A percentile compares a stretch with the other conserved stretches of the same genome.
Conservation (phyloP, 164 flowering plant species). For the Aristolochia contorta region DNA sequence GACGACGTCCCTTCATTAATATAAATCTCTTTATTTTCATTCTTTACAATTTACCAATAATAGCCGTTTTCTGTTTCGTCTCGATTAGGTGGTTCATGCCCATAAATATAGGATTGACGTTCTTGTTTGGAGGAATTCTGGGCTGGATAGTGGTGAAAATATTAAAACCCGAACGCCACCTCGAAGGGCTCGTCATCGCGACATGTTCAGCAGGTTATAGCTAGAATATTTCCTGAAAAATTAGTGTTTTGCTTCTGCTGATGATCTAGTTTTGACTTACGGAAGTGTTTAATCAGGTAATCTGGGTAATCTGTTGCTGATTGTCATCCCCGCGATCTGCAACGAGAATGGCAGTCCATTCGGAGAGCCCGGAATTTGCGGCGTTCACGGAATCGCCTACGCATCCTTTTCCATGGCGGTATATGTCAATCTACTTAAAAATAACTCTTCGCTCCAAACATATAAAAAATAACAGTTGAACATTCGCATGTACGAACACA, state of each 20-base stretch:
- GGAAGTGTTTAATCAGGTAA: constrained; percentile 36
- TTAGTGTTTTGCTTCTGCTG: not conserved
- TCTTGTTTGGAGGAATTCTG: constrained; percentile 59
- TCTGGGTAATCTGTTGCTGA: constrained; percentile 75
- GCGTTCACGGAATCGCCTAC: constrained; percentile 58
- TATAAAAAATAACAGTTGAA: no score
- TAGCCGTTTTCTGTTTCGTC: not conserved
- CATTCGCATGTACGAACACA: no score
- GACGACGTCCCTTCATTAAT: not conserved
- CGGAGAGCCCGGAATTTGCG: constrained; percentile 37
- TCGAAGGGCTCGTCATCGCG: constrained; percentile 75
- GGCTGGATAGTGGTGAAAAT: constrained; percentile 83
- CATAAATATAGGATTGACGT: constrained; percentile 62
- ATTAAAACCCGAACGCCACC: constrained; percentile 52
- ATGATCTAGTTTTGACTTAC: not conserved
- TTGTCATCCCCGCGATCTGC: constrained; percentile 82
- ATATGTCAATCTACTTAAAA: constrained; percentile 3
- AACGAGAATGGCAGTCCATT: constrained; percentile 67
- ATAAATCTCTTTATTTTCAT: not conserved
- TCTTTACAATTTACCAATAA: not conserved
- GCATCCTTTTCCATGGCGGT: constrained; percentile 98
- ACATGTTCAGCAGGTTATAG: constrained; percentile 62
- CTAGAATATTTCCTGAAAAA: not conserved
- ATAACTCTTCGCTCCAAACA: no score
- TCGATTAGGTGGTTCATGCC: constrained; percentile 96